Percentiles rank a stretch among this genome's conserved stretches.
phyloP scores from a whole-genome alignment of 2,329 filamentous ascomycete genomes.

The Myrmaecium sp. region DNA sequence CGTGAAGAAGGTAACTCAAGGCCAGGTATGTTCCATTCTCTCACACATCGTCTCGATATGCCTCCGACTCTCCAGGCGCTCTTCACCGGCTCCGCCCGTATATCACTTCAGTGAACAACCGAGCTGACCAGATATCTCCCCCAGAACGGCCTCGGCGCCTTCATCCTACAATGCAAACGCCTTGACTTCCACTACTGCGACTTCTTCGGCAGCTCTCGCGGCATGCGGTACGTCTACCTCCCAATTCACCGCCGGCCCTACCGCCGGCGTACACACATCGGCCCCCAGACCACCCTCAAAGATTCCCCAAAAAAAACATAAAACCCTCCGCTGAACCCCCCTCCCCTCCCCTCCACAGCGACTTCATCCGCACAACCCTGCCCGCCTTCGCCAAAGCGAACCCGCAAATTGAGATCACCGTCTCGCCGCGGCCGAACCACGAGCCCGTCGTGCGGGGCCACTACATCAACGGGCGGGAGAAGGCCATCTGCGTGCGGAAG shows the following conservation, averaged over 20 bases:
- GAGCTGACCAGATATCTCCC: constrained; percentile 6
- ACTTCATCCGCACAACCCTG: constrained; percentile 66
- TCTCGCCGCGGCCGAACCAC: constrained; percentile 76
- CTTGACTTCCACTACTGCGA: constrained; percentile 96
- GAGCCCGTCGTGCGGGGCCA: constrained; percentile 79
- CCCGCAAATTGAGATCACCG: constrained; percentile 77
- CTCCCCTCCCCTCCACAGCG: constrained; percentile 50
- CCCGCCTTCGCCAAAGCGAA: constrained; percentile 63
- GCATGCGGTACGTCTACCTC: constrained; percentile 61
- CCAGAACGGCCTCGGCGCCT: constrained; percentile 91
- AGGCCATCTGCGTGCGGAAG: constrained; percentile 79
- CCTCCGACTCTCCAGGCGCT: no score
- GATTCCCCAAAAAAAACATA: constrained; percentile 28
- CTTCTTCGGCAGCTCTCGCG: constrained; percentile 79
- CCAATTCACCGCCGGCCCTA: constrained; percentile 1
- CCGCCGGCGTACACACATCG: constrained; percentile 1
- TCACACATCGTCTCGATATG: constrained; percentile 5
- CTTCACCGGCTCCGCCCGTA: no score
- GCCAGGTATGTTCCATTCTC: constrained; percentile 30
- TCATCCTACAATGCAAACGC: constrained; percentile 92
- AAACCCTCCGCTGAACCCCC: constrained; percentile 66
- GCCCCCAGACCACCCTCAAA: constrained; percentile 2
- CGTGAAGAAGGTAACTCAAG: constrained; percentile 36
- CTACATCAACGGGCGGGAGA: constrained; percentile 81
- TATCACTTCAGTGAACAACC: neutral